Conservation (phyloP, 371 early-diverging fungal genomes). For the Nematocida major region DNA sequence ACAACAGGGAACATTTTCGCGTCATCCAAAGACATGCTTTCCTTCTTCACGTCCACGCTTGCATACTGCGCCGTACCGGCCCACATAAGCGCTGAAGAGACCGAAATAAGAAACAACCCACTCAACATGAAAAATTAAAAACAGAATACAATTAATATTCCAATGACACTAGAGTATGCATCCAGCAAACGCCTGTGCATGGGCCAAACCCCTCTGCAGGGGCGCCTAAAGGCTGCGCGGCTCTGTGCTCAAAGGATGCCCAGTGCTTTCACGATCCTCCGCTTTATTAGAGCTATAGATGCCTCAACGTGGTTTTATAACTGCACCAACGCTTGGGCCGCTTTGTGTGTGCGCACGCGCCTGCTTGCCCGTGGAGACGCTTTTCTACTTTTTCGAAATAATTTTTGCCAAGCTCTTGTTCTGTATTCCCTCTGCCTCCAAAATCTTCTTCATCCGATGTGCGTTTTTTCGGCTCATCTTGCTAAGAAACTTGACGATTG, state of each 20-base stretch:
- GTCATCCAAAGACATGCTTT: conserved; percentile 29
- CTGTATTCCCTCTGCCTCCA: background rate
- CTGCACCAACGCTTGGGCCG: too few relatives aligned
- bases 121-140: conserved; percentile 46
- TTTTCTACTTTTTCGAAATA: background rate
- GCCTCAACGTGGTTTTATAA: too few relatives aligned
- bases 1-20: conserved; percentile 34
- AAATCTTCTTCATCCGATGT: background rate
- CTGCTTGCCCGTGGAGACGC: too few relatives aligned
- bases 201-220: too few relatives aligned
- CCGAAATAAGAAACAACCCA: conserved; percentile 46
- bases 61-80: background rate
- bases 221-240: too few relatives aligned
- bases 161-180: too few relatives aligned
- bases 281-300: too few relatives aligned
- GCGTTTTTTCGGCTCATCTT: conserved; percentile 4
- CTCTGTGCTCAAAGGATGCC: too few relatives aligned
- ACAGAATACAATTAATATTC: conserved; percentile 3
- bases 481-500: background rate
- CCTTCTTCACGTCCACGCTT: background rate
- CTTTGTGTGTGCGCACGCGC: too few relatives aligned
- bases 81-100: conserved; percentile 28
- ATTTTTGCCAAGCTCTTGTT: background rate
- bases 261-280: too few relatives aligned
- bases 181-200: too few relatives aligned